Evolutionary conservation across 2,329 filamentous ascomycete genomes (phyloP), one percentile per base, ranked within the genome.

Genomic region (Calonectria honghensis): DNA sequence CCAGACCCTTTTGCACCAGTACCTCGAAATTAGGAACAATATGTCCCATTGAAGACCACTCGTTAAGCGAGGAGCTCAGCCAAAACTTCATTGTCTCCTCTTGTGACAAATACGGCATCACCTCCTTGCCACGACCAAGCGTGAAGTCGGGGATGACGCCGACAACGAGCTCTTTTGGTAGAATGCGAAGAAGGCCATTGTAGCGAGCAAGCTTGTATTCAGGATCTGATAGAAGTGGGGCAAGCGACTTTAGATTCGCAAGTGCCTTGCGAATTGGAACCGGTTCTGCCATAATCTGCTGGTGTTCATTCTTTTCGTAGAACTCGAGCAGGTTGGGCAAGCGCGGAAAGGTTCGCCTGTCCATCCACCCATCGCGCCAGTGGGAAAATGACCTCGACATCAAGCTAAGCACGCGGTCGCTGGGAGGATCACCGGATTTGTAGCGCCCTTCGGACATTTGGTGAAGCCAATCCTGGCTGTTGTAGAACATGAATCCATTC

Each of bases 81-180:
- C 57, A 61, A 20, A 61, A 61, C n/a, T 61, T 61, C 57, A 61
- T 61, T 18, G 57, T 61, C 57, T 61, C 57, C 2, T 61, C 57
- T 1, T 61, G 24, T 4, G 57, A 61, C 35, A 61, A 39, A 14
- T 61, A 61, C 2, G 57, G 57, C n/a, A 61, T n/a, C n/a, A 61
- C 57, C n/a, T 61, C 57, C n/a, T 61, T 61, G n/a, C 57, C 57
- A 27, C 57, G 57, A 16, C 57, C 57, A 4, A 61, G 57, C n/a
- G 57, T 61, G n/a, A 61, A 61, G 16, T 61, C 57, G 6, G 57
- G 57, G 9, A 61, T 61, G 57, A 61, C 57, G n/a, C 57, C 57
- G 35, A 61, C 57, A 37, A 61, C 29, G 3, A 61, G 57, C 14
- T 61, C 57, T n/a, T 61, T 61, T 27, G 57, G 57, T 6, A 27